phyloP scores from a whole-genome alignment of 1,284 basidiomycete genomes.

The Boletus smithii region DNA sequence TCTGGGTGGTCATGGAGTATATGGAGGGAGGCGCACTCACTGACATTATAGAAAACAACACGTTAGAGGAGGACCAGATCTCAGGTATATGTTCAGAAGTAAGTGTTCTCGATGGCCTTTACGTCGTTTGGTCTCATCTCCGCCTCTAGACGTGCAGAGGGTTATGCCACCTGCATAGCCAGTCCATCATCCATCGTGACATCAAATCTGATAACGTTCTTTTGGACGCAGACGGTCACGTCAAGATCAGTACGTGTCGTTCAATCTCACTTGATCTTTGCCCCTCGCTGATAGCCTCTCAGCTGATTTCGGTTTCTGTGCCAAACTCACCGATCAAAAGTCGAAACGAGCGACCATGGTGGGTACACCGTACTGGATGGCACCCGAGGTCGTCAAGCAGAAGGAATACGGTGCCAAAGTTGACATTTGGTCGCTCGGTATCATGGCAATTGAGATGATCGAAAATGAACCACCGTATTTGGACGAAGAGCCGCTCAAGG shows the following conservation, averaged over 20 bases:
- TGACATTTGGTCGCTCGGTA: slow-evolving; percentile 98
- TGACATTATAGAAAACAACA: slow-evolving; percentile 98
- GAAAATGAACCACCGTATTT: slow-evolving; percentile 98
- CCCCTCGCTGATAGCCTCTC: slow-evolving; percentile 10
- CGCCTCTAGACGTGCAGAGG: slow-evolving; percentile 87
- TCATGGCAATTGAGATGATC: slow-evolving; percentile 99
- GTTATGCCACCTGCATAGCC: slow-evolving; percentile 87
- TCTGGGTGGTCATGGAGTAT: slow-evolving; percentile 99
- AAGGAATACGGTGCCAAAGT: slow-evolving; percentile 99
- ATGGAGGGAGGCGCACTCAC: slow-evolving; percentile 99
- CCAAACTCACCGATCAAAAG: slow-evolving; percentile 96
- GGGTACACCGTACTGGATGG: slow-evolving; percentile 99
- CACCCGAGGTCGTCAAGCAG: slow-evolving; percentile 98
- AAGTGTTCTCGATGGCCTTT: slow-evolving; percentile 27
- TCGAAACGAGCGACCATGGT: slow-evolving; percentile 99
- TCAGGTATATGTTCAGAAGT: slow-evolving; percentile 92
- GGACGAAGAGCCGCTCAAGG: slow-evolving; percentile 96
- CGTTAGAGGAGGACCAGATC: slow-evolving; percentile 94
- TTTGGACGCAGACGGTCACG: slow-evolving; percentile 86
- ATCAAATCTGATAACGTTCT: slow-evolving; percentile 99
- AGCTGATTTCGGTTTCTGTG: slow-evolving; percentile 99
- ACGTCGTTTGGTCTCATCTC: slow-evolving; percentile 4
- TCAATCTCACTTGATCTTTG: background rate
- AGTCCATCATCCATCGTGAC: slow-evolving; percentile 96
- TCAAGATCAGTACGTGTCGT: slow-evolving; percentile 87